Evolutionary conservation across 352 stramenopile species (phyloP).

Genomic region (Phytophthora citricola): DNA sequence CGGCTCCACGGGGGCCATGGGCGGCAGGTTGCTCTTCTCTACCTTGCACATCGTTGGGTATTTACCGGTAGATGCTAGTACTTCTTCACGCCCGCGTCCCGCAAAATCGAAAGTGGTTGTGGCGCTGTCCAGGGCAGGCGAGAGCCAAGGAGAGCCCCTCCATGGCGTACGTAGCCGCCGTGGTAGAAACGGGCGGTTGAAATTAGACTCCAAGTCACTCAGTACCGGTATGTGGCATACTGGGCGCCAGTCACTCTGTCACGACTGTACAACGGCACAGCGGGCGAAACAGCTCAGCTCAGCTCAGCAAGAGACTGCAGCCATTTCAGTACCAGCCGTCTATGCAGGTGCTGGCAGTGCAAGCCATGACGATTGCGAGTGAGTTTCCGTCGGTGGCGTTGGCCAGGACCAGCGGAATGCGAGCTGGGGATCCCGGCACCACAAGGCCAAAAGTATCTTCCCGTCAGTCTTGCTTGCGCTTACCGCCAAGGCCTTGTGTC

Average conservation of each 20-base stretch:
- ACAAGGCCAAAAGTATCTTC: conserved; percentile 15
- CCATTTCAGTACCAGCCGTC: neutral
- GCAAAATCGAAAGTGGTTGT: conserved; percentile 40
- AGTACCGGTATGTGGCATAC: conserved; percentile 15
- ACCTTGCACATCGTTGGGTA: conserved; percentile 47
- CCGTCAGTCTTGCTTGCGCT: conserved; percentile 20
- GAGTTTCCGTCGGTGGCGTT: conserved; percentile 4
- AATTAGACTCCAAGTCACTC: conserved; percentile 11
- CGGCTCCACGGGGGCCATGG: conserved; percentile 48
- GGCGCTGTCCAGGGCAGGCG: neutral
- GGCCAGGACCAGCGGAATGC: conserved; percentile 25
- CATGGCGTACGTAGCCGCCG: conserved; percentile 23
- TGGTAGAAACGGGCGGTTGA: conserved; percentile 23
- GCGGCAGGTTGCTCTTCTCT: conserved; percentile 45
- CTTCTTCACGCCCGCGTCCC: conserved; percentile 22
- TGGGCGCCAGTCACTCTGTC: conserved; percentile 16
- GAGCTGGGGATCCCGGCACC: neutral
- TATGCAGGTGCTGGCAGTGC: too few relatives aligned
- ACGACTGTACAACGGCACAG: conserved; percentile 29
- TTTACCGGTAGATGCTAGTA: conserved; percentile 7
- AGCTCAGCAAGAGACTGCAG: too few relatives aligned
- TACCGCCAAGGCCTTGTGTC: conserved; percentile 22
- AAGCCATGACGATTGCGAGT: neutral
- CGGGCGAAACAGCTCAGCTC: conserved; percentile 21
- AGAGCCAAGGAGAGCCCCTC: neutral